A percentile compares a stretch with the other conserved stretches of the same genome.
Conservation (phyloP, 176 grass and related monocot genomes). For the Cymbopogon citratus region DNA sequence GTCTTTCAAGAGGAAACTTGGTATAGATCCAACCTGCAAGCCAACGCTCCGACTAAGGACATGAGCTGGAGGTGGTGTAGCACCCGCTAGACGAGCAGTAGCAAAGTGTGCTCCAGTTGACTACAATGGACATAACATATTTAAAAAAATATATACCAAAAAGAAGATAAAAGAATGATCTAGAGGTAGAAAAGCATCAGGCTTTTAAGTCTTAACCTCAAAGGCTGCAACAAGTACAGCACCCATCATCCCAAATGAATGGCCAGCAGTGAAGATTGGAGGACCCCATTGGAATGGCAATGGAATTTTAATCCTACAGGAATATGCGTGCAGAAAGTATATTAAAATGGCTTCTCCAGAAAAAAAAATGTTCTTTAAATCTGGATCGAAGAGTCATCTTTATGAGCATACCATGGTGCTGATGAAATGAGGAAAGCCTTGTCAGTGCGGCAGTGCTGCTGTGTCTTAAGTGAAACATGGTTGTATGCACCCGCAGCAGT, state of each 20-base stretch:
- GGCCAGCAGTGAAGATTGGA: conserved; percentile 80
- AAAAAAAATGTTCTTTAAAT: neutral
- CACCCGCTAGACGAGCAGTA: conserved; percentile 86
- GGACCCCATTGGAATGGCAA: conserved; percentile 95
- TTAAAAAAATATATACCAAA: conserved; percentile 8
- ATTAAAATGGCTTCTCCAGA: conserved; percentile 15
- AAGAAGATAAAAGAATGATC: conserved; percentile 10
- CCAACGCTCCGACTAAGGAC: conserved; percentile 81
- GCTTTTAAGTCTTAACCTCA: conserved; percentile 54
- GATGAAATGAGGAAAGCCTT: conserved; percentile 73
- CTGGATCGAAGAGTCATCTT: neutral
- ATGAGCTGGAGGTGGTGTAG: conserved; percentile 79
- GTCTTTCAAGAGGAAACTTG: neutral
- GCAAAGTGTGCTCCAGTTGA: conserved; percentile 90
- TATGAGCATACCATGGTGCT: conserved; percentile 71
- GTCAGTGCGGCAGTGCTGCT: conserved; percentile 88
- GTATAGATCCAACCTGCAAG: conserved; percentile 64
- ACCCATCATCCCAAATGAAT: conserved; percentile 99
- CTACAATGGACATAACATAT: conserved; percentile 38
- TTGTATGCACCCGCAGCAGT: conserved; percentile 95
- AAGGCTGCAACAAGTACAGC: conserved; percentile 95
- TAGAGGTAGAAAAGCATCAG: neutral
- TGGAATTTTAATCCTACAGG: conserved; percentile 85
- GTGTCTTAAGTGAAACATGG: conserved; percentile 60
- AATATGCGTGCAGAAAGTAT: conserved; percentile 18